These are phyloP conservation scores for Aspergillus nidulans DNA, from an alignment of 495 filamentous ascomycete genomes.

Conservation along the genomic window DNA sequence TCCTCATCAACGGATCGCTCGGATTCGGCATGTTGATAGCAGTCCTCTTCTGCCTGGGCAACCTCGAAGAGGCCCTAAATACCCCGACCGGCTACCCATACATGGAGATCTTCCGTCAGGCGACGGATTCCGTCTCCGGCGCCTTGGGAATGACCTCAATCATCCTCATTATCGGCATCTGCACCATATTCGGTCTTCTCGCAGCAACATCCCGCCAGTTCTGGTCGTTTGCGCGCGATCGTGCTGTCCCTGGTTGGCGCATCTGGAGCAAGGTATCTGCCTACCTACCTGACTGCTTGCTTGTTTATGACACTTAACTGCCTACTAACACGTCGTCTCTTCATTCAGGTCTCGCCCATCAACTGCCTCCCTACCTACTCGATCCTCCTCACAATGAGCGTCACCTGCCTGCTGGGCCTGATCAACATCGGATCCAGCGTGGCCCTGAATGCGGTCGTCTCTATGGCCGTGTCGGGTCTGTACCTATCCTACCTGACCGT, in stretches of 20 bases:
- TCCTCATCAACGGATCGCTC: conserved; percentile 43
- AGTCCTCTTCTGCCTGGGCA: conserved; percentile 43
- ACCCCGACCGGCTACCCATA: conserved; percentile 43
- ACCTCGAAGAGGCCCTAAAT: conserved; percentile 34
- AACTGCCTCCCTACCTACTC: conserved; percentile 36
- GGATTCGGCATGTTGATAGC: conserved; percentile 49
- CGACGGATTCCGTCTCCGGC: conserved; percentile 35
- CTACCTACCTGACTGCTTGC: too few relatives aligned
- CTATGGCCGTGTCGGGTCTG: conserved; percentile 39
- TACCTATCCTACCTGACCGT: conserved; percentile 43
- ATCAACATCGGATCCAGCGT: conserved; percentile 45
- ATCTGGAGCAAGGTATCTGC: conserved; percentile 29
- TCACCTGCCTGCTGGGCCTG: conserved; percentile 36
- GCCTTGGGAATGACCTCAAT: conserved; percentile 43
- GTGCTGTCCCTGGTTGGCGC: conserved; percentile 43
- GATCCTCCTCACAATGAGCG: conserved; percentile 30
- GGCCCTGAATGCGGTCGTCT: conserved; percentile 44
- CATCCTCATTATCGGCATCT: conserved; percentile 37
- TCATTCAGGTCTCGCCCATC: conserved; percentile 32
- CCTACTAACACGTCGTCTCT: too few relatives aligned
- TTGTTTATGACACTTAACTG: too few relatives aligned
- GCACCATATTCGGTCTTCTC: conserved; percentile 38
- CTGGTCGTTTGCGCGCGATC: conserved; percentile 54
- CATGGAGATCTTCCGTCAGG: conserved; percentile 46
- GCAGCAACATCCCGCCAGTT: conserved; percentile 51